phyloP scores from a whole-genome alignment of 2,329 filamentous ascomycete genomes.

The Fusarium denticulatum region DNA sequence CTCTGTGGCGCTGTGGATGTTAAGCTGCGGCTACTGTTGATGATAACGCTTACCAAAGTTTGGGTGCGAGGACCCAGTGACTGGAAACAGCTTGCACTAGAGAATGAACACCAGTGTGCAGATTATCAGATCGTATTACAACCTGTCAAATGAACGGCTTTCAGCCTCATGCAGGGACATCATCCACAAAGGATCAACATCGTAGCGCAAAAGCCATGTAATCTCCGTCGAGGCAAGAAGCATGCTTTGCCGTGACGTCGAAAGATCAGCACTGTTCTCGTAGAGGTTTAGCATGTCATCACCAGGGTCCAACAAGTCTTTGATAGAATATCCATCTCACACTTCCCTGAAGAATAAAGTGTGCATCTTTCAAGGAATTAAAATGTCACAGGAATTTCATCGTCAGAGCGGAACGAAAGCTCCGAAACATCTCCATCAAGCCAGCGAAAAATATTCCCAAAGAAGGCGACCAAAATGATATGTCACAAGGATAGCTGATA shows the following conservation, averaged over 20 bases:
- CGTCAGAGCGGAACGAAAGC: constrained; percentile 11
- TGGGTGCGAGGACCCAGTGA: neutral
- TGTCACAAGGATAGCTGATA: neutral
- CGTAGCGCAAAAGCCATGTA: constrained; percentile 1
- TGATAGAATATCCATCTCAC: neutral
- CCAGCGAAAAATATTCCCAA: neutral
- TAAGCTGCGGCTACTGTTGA: neutral
- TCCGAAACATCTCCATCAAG: neutral
- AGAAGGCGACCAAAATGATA: neutral
- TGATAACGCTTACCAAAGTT: neutral
- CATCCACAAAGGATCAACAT: neutral
- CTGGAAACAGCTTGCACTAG: neutral
- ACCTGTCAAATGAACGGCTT: neutral
- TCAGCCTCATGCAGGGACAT: neutral
- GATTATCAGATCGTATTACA: neutral
- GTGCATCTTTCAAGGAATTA: neutral
- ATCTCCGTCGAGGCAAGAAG: neutral
- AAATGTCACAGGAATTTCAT: neutral
- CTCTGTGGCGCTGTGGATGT: neutral
- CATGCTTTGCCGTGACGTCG: neutral
- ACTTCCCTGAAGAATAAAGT: neutral
- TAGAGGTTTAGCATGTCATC: neutral
- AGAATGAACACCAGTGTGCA: neutral
- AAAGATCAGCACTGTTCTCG: neutral
- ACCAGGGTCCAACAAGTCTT: neutral